These are phyloP conservation scores for Sporothrix schenckii DNA, from an alignment of 2,329 filamentous ascomycete species.

Conservation along the genomic window DNA sequence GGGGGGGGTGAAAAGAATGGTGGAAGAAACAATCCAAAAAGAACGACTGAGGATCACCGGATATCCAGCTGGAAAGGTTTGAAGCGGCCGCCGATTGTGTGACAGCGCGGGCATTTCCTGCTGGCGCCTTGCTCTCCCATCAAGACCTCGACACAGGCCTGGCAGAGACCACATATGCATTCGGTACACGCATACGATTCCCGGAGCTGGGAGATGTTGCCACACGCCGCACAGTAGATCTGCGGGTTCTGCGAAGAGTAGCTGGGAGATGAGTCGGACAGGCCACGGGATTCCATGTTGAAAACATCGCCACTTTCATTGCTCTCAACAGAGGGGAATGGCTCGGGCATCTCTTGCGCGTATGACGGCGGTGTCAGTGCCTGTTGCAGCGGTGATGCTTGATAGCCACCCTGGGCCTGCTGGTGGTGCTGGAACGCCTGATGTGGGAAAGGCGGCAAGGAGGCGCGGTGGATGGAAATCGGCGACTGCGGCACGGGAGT, in stretches of 20 bases:
- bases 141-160: slow-evolving; percentile 80
- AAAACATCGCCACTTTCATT: slow-evolving; percentile 71
- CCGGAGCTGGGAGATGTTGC: slow-evolving; percentile 72
- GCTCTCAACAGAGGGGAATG: slow-evolving; percentile 88
- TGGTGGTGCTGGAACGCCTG: slow-evolving; percentile 47
- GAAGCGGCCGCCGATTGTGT: slow-evolving; percentile 76
- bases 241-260: slow-evolving; percentile 76
- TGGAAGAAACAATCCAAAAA: not conserved
- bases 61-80: slow-evolving; percentile 86
- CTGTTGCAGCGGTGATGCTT: slow-evolving; percentile 88
- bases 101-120: slow-evolving; percentile 77
- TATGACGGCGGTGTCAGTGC: slow-evolving; percentile 82
- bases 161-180: slow-evolving; percentile 91
- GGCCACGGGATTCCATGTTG: slow-evolving; percentile 66
- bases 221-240: slow-evolving; percentile 90
- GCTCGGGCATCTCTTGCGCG: slow-evolving; percentile 68
- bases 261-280: slow-evolving; percentile 71
- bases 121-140: slow-evolving; percentile 75
- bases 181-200: slow-evolving; percentile 94
- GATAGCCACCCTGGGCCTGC: slow-evolving; percentile 58
- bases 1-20: not conserved
- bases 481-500: slow-evolving; percentile 75
- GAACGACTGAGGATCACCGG: slow-evolving; percentile 50
- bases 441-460: slow-evolving; percentile 63
- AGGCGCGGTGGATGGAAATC: slow-evolving; percentile 64